phyloP scores from a whole-genome alignment of 2,329 filamentous ascomycete species.

The Gaeumannomyces tritici region DNA sequence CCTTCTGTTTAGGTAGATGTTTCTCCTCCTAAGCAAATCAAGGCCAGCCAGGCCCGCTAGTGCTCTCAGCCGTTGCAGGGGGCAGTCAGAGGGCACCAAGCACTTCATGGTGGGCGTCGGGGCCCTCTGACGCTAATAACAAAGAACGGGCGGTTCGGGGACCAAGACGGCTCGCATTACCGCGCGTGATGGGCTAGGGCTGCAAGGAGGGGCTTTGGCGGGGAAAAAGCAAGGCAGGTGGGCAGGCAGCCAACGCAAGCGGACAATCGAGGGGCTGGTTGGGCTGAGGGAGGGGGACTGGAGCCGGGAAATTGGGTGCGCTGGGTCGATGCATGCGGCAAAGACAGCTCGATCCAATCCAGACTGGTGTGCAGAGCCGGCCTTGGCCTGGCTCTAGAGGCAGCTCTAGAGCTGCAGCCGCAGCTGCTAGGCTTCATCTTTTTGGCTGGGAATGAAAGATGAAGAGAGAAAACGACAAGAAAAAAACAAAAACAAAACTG shows the following conservation, averaged over 20 bases:
- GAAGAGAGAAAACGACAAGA: neutral
- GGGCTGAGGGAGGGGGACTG: neutral
- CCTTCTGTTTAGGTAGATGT: neutral
- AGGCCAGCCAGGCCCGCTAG: neutral
- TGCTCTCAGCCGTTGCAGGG: neutral
- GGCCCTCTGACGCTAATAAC: neutral
- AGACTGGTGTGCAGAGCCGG: neutral
- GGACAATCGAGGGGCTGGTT: neutral
- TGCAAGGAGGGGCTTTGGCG: neutral
- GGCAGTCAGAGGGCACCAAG: neutral
- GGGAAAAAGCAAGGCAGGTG: conserved; percentile 1
- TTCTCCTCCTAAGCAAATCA: conserved; percentile 1
- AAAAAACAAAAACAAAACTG: neutral
- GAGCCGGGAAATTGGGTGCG: neutral
- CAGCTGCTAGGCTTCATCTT: neutral
- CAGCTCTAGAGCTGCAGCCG: neutral
- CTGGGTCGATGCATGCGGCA: neutral
- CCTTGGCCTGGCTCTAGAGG: no score
- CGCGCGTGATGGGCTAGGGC: neutral
- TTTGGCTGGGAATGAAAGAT: no score
- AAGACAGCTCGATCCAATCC: neutral
- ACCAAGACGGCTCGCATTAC: neutral
- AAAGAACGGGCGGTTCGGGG: neutral
- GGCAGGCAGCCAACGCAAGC: neutral
- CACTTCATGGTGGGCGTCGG: neutral